Percentiles rank a stretch among this genome's conserved stretches.
Conservation (phyloP, 345 rosid species). For the Chamaenerion angustifolium region DNA sequence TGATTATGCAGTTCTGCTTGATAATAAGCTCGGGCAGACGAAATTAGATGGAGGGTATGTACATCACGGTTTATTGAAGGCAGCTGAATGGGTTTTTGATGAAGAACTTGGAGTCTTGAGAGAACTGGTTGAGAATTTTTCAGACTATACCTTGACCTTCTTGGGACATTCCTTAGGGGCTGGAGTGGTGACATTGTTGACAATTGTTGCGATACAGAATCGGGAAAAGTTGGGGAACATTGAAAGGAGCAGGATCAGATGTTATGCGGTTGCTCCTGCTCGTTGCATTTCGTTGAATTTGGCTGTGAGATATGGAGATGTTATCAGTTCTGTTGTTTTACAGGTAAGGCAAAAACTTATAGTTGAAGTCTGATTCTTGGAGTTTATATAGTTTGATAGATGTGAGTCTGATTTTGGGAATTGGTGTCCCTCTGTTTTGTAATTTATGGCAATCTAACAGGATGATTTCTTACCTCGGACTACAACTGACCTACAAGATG, state of each 20-base stretch:
- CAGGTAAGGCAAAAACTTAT: constrained; percentile 35
- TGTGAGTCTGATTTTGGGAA: not conserved
- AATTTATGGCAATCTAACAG: constrained; percentile 25
- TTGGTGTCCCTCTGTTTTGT: no score
- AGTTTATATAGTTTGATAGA: no score
- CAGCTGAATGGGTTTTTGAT: constrained; percentile 73
- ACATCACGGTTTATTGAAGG: constrained; percentile 74
- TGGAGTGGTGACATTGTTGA: constrained; percentile 61
- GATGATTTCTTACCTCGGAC: constrained; percentile 96
- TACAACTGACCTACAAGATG: constrained; percentile 61
- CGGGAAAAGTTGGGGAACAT: constrained; percentile 46
- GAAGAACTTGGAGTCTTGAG: constrained; percentile 45
- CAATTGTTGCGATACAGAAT: constrained; percentile 46
- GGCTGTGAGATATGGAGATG: constrained; percentile 84
- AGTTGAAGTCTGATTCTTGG: no score
- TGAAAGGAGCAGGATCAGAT: constrained; percentile 66
- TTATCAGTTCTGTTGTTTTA: constrained; percentile 70
- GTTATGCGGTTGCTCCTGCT: constrained; percentile 83
- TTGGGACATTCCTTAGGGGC: constrained; percentile 91
- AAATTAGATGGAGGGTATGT: constrained; percentile 90
- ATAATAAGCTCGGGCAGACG: constrained; percentile 76
- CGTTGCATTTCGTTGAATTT: constrained; percentile 83
- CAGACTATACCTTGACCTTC: constrained; percentile 62
- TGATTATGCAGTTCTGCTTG: constrained; percentile 82
- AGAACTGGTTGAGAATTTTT: constrained; percentile 42